These are phyloP conservation scores for Leptodermis oblonga DNA, from an alignment of 257 asterid genomes.

Conservation along the genomic window DNA sequence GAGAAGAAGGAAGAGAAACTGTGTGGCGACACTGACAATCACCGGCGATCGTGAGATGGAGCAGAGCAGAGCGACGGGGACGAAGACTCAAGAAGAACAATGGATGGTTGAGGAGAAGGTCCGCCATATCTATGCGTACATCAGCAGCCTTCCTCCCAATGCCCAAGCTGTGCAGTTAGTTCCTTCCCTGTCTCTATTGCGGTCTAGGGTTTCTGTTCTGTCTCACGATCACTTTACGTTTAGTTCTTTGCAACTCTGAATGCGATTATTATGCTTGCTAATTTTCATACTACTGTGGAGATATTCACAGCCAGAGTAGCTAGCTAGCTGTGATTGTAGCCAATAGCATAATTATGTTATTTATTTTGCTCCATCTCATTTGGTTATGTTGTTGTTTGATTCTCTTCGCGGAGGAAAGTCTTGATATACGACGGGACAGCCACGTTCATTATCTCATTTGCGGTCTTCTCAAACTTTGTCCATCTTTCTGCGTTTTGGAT, in stretches of 20 bases:
- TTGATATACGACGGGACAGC: slow-evolving; percentile 75
- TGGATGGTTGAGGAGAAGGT: slow-evolving; percentile 68
- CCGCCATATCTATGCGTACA: slow-evolving; percentile 41
- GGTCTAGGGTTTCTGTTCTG: slow-evolving; percentile 30
- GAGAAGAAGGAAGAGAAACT: not conserved
- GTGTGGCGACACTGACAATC: not conserved
- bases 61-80: slow-evolving; percentile 25
- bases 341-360: not conserved
- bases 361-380: slow-evolving; percentile 2
- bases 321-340: not conserved
- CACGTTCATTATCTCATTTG: slow-evolving; percentile 63
- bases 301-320: not conserved
- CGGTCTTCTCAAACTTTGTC: not conserved
- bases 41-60: slow-evolving; percentile 28
- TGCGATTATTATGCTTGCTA: not conserved
- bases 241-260: not conserved
- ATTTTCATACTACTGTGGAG: not conserved
- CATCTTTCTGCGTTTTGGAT: slow-evolving; percentile 29
- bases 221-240: not conserved
- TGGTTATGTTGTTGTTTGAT: not conserved
- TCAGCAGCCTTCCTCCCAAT: slow-evolving; percentile 58
- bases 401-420: slow-evolving; percentile 25
- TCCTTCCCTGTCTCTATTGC: slow-evolving; percentile 7
- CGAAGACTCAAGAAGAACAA: slow-evolving; percentile 73
- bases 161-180: slow-evolving; percentile 62